Percentiles rank a stretch among this genome's conserved stretches.
These are phyloP conservation scores for Suillus alpinus DNA, from an alignment of 768 basidiomycete species.

Conservation along the genomic window DNA sequence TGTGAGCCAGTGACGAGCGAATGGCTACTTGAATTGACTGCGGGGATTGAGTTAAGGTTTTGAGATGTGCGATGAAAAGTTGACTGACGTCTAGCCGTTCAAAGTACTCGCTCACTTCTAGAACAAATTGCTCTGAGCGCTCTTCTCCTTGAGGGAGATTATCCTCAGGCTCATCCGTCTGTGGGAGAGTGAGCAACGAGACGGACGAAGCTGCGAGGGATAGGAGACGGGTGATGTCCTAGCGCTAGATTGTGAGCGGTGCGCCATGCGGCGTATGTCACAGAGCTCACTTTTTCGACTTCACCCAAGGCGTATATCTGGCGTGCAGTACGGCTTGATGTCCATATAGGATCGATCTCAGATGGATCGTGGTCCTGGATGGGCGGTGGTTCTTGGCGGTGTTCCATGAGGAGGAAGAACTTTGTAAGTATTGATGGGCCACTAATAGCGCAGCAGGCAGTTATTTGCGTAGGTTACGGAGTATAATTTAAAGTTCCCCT, in stretches of 20 bases:
- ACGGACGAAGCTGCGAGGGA: slow-evolving; percentile 76
- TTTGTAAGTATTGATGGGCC: not conserved
- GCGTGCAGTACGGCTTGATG: slow-evolving; percentile 73
- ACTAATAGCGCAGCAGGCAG: not conserved
- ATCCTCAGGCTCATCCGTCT: slow-evolving; percentile 69
- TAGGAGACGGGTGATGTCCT: slow-evolving; percentile 80
- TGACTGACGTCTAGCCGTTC: slow-evolving; percentile 73
- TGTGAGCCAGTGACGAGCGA: slow-evolving; percentile 77
- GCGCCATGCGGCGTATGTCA: not conserved
- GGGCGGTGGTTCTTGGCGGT: not conserved
- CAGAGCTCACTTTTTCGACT: slow-evolving; percentile 69
- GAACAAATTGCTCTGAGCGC: slow-evolving; percentile 80
- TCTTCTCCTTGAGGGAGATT: slow-evolving; percentile 77
- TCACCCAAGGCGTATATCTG: slow-evolving; percentile 79
- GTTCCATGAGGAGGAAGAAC: not conserved
- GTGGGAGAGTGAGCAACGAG: slow-evolving; percentile 77
- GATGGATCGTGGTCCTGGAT: slow-evolving; percentile 9
- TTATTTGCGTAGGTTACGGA: not conserved
- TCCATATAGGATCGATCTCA: slow-evolving; percentile 78
- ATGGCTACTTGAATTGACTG: slow-evolving; percentile 76
- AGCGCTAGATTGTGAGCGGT: not conserved
- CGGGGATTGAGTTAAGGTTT: not conserved
- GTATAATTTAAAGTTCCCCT: not conserved
- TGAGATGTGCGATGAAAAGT: not conserved
- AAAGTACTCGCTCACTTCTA: slow-evolving; percentile 84